Conservation (phyloP, 176 grass and related monocot genomes). For the Paspalum vaginatum region DNA sequence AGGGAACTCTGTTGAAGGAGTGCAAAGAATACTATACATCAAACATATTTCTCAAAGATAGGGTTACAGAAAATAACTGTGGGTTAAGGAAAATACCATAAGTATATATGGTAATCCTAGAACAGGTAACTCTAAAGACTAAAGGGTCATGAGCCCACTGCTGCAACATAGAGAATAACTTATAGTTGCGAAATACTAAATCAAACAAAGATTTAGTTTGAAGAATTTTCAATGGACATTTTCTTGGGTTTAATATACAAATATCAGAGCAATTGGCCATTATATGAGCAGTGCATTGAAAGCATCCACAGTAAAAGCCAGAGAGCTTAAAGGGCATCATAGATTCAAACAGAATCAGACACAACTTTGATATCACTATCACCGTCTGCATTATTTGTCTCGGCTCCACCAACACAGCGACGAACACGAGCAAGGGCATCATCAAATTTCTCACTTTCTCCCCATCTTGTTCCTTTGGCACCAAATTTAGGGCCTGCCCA, state of each 20-base stretch:
- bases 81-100: constrained; percentile 2
- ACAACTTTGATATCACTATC: constrained; percentile 95
- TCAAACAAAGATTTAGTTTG: not conserved
- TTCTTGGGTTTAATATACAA: not conserved
- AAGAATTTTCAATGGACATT: too few relatives aligned
- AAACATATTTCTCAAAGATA: constrained; percentile 9
- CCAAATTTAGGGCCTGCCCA: constrained; percentile 70
- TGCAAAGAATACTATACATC: not conserved
- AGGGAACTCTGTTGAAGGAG: not conserved
- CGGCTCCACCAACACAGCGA: constrained; percentile 79
- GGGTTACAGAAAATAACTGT: constrained; percentile 18
- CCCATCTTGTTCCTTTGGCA: constrained; percentile 87
- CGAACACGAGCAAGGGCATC: constrained; percentile 78
- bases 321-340: constrained; percentile 82
- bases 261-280: constrained; percentile 16
- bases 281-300: constrained; percentile 27
- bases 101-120: not conserved
- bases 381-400: constrained; percentile 63
- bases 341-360: constrained; percentile 80
- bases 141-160: too few relatives aligned
- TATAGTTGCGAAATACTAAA: too few relatives aligned
- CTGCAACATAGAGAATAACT: too few relatives aligned
- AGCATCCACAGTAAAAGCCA: constrained; percentile 25
- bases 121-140: constrained; percentile 11
- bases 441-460: constrained; percentile 73